phyloP scores from a whole-genome alignment of 331 rosid genomes.

The Malus hybrid region DNA sequence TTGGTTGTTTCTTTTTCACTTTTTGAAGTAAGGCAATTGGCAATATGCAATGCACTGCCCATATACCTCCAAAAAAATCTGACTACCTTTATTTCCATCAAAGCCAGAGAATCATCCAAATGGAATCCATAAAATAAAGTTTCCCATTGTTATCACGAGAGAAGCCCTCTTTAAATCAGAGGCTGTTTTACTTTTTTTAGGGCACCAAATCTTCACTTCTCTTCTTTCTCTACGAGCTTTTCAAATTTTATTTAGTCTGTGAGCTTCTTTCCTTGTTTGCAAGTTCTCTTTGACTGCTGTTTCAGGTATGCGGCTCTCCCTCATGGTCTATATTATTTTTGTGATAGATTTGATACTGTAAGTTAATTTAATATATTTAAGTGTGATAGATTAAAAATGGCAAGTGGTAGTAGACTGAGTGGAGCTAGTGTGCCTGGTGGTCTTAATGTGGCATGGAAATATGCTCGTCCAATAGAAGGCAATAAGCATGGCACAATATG shows the following conservation, averaged over 20 bases:
- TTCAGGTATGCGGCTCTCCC: neutral
- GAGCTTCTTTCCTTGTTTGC: neutral
- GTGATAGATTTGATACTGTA: neutral
- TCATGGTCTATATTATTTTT: neutral
- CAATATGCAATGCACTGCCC: no score
- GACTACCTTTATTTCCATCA: no score
- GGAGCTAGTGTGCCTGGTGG: neutral
- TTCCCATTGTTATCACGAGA: neutral
- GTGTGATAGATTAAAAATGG: neutral
- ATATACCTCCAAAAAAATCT: no score
- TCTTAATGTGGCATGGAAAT: neutral
- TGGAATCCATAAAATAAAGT: no score
- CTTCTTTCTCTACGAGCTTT: neutral
- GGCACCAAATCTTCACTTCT: neutral
- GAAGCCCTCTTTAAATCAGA: neutral
- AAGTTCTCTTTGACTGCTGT: neutral
- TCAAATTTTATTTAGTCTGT: neutral
- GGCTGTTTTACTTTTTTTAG: neutral
- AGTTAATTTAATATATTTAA: neutral
- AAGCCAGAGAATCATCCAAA: no score
- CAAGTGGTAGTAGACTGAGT: neutral
- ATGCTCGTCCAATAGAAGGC: neutral
- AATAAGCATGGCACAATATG: neutral
- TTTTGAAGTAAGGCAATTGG: no score
- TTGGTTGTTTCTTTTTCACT: no score